Evolutionary conservation across 2,329 filamentous ascomycete genomes (phyloP).

Genomic region (Didymella glomerata): DNA sequence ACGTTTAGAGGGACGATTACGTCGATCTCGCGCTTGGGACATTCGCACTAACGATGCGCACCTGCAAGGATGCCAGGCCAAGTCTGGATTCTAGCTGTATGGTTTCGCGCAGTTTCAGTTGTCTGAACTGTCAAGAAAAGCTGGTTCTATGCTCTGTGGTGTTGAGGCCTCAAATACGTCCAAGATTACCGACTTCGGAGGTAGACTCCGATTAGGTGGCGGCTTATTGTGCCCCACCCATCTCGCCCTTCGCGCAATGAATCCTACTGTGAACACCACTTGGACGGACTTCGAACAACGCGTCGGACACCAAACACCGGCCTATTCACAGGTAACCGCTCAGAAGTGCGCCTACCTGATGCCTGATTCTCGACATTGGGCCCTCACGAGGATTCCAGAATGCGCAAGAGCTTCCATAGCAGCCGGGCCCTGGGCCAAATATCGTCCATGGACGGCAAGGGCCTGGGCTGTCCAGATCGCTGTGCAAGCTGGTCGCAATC

Average conservation of each 20-base stretch:
- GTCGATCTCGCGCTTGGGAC: not conserved
- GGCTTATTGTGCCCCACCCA: not conserved
- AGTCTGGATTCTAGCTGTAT: not conserved
- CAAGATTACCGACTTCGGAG: not conserved
- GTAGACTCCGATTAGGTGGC: not conserved
- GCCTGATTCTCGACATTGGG: not conserved
- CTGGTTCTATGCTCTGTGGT: not conserved
- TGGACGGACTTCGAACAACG: too few species aligned
- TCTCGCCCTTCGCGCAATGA: not conserved
- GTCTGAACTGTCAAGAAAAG: not conserved
- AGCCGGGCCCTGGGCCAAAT: not conserved
- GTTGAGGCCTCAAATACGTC: not conserved
- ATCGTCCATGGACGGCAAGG: not conserved
- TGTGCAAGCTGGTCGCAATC: not conserved
- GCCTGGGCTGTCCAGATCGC: not conserved
- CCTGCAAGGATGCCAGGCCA: not conserved
- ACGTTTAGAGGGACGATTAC: not conserved
- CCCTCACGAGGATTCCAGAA: not conserved
- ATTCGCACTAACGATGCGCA: not conserved
- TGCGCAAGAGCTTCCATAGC: not conserved
- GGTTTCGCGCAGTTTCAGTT: too few species aligned
- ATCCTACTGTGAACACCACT: not conserved
- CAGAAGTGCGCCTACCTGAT: not conserved
- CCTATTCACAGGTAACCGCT: not conserved
- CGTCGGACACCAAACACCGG: not conserved